Conservation (phyloP, 768 basidiomycete species). For the Scleroderma bovista region DNA sequence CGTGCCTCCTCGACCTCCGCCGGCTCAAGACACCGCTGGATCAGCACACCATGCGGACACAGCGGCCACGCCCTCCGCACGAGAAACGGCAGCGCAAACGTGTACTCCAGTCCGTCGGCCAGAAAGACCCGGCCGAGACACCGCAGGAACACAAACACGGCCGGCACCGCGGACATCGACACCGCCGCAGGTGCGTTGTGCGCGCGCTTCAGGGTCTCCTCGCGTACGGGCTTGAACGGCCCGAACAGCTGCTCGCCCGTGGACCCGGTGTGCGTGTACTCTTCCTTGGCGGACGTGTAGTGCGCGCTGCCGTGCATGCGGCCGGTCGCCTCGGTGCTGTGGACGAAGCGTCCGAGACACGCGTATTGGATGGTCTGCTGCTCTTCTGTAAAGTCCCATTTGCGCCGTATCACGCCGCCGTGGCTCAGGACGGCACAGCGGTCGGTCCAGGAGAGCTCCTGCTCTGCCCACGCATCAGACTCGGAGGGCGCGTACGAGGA, state of each 20-base stretch:
- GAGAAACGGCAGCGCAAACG: constrained; percentile 76
- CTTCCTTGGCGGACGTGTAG: constrained; percentile 19
- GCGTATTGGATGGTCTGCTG: constrained; percentile 73
- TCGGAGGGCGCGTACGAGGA: constrained; percentile 38
- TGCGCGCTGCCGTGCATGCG: constrained; percentile 23
- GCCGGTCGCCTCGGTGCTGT: constrained; percentile 29
- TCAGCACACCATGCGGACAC: constrained; percentile 71
- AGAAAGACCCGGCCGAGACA: constrained; percentile 69
- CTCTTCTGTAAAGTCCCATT: constrained; percentile 72
- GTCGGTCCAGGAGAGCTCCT: constrained; percentile 68
- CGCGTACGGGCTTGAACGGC: constrained; percentile 36
- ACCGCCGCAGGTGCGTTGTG: constrained; percentile 30
- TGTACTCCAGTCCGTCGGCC: constrained; percentile 66
- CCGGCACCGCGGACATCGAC: too few species aligned
- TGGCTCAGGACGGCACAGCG: constrained; percentile 56
- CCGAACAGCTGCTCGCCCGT: constrained; percentile 31
- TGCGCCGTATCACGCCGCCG: constrained; percentile 63
- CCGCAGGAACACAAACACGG: constrained; percentile 73
- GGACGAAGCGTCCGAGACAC: constrained; percentile 70
- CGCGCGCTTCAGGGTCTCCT: constrained; percentile 34
- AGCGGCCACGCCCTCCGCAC: constrained; percentile 76
- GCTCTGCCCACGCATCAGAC: constrained; percentile 42
- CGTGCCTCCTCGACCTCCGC: constrained; percentile 63
- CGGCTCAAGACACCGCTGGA: constrained; percentile 68
- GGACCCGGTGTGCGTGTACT: constrained; percentile 12